phyloP scores from a whole-genome alignment of 257 asterid genomes.

The Lycium barbarum region DNA sequence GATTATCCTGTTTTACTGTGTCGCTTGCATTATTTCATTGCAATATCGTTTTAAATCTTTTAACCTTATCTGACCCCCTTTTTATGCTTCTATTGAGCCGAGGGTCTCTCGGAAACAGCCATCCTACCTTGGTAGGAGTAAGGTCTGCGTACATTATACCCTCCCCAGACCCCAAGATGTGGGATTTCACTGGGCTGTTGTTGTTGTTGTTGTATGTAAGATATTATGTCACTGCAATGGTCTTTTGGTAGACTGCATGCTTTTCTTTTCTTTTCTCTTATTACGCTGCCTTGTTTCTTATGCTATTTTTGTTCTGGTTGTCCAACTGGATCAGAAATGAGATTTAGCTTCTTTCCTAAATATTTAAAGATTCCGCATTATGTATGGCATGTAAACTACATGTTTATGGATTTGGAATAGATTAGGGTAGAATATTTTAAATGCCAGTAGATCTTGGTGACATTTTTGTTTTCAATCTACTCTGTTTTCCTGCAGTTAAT shows the following conservation, averaged over 20 bases:
- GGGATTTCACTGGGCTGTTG: too few species aligned
- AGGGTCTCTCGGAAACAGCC: too few species aligned
- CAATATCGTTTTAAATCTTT: too few species aligned
- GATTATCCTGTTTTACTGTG: too few species aligned
- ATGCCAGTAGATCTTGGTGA: slow-evolving; percentile 15
- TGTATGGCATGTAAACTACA: neutral
- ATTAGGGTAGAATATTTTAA: neutral
- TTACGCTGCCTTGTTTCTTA: neutral
- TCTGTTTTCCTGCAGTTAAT: slow-evolving; percentile 43
- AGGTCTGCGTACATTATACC: too few species aligned
- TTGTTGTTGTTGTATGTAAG: neutral
- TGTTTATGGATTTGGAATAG: slow-evolving; percentile 12
- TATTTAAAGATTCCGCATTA: neutral
- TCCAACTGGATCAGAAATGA: slow-evolving; percentile 10
- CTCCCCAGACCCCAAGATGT: too few species aligned
- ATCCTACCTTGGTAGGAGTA: too few species aligned
- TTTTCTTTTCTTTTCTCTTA: slow-evolving; percentile 1
- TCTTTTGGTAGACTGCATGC: slow-evolving; percentile 6
- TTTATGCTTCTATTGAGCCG: too few species aligned
- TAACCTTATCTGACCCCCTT: too few species aligned
- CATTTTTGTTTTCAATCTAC: neutral
- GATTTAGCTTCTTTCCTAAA: neutral
- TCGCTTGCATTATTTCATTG: too few species aligned
- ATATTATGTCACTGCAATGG: neutral
- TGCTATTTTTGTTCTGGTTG: slow-evolving; percentile 15